Evolutionary conservation across 2,329 filamentous ascomycete genomes (phyloP), one percentile per base, ranked within the genome.

Genomic region (Penicillium hesseltinei): DNA sequence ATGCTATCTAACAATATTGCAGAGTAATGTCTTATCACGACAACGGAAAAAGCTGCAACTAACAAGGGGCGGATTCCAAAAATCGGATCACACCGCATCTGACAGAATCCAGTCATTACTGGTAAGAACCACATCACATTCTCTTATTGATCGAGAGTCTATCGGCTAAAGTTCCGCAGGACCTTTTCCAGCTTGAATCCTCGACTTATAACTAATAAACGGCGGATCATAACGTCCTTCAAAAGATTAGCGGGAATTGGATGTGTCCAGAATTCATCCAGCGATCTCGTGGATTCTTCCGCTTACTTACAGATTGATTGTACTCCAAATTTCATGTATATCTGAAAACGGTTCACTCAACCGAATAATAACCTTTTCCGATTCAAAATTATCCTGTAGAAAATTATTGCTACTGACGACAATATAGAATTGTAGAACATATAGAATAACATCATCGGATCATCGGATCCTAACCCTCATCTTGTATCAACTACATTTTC

Each of bases 11-110:
- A 53, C 15, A 31, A 43, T 10, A 11, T 15, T 15, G 21, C n/a
- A 53, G 51, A 53, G 51, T 33, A 46, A 53, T 45, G 42, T 53
- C 29, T 25, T 46, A 21, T 45, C 40, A 19, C 51, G 51, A 15
- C 40, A 53, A 33, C 51, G 40, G 15, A 53, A 38, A 23, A 53
- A 53, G 15, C 46, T 38, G 10, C 21, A 49, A 49, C 6, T 49
- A 15, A 35, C 46, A 23, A 25, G 2, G 31, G 31, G 21, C 19
- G 31, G 46, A 36, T 49, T 49, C 31, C 31, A 49, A 38, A 36
- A 49, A 36, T 38, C 15, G 23, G 31, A 23, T 23, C 23, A 8
- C 19, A 33, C 31, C 6, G 21, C 46, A 33, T 33, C 31, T 13
- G 13, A 33, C 31, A 33, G 31, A 15, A 33, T 33, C 19, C 19